Percentiles rank a stretch among this genome's conserved stretches.
Evolutionary conservation across 106 monocot species (phyloP).

Genomic region (Amphibolis antarctica): DNA sequence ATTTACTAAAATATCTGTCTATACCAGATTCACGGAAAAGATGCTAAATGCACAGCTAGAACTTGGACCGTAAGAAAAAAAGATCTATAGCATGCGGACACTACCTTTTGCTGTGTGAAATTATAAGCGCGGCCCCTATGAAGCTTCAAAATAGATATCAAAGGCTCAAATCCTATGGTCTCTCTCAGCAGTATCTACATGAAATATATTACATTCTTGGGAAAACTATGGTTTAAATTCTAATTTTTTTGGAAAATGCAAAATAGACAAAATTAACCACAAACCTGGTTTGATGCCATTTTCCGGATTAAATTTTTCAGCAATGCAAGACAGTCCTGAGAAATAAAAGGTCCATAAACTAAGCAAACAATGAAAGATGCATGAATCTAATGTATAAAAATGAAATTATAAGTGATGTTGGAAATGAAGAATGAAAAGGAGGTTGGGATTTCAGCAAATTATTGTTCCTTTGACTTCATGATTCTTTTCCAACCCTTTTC

Average conservation of each 20-base stretch:
- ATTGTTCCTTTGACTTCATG: too few relatives aligned
- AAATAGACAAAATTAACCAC: constrained; percentile 4
- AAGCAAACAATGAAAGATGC: neutral
- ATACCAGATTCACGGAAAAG: neutral
- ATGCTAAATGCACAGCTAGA: neutral
- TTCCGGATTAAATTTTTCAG: constrained; percentile 85
- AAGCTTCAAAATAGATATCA: constrained; percentile 77
- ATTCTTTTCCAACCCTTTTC: too few relatives aligned
- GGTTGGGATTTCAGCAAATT: too few relatives aligned
- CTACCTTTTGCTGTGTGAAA: constrained; percentile 98
- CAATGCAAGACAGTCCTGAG: constrained; percentile 92
- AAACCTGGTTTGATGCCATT: constrained; percentile 86
- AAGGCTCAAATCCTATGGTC: constrained; percentile 81
- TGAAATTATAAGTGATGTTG: neutral
- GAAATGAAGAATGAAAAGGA: neutral
- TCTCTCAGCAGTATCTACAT: constrained; percentile 74
- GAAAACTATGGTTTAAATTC: neutral
- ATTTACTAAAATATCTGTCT: neutral
- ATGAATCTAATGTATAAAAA: neutral
- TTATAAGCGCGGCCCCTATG: constrained; percentile 93
- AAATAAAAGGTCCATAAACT: neutral
- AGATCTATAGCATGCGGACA: neutral
- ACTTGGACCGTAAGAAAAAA: neutral
- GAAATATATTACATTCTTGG: neutral
- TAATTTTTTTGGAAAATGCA: neutral